A percentile compares a stretch with the other conserved stretches of the same genome.
These are phyloP conservation scores for Daldinia bambusicola DNA, from an alignment of 495 filamentous ascomycete genomes.

Conservation along the genomic window DNA sequence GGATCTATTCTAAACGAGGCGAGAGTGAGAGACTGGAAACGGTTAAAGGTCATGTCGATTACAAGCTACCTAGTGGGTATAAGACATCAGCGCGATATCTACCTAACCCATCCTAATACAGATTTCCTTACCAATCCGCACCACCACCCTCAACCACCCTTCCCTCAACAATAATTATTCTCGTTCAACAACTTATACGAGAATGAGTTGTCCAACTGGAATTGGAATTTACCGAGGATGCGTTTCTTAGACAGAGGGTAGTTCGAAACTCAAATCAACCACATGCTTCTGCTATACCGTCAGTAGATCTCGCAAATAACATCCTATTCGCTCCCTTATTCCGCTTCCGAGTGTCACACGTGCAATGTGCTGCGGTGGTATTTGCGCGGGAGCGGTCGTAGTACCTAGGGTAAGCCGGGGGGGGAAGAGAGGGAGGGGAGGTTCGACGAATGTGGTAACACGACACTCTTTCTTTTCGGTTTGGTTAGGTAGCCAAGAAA, in stretches of 20 bases:
- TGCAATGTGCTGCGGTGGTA: not conserved
- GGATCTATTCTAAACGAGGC: slow-evolving; percentile 33
- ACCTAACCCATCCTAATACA: slow-evolving; percentile 8
- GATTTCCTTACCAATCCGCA: slow-evolving; percentile 7
- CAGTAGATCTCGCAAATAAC: not conserved
- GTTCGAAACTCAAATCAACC: not conserved
- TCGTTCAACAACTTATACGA: slow-evolving; percentile 15
- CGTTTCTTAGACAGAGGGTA: not conserved
- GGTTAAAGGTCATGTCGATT: slow-evolving; percentile 13
- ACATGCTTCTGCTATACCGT: not conserved
- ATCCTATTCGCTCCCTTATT: not conserved
- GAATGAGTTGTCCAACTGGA: slow-evolving; percentile 8
- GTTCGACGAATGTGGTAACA: slow-evolving; percentile 9
- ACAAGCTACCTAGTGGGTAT: not conserved
- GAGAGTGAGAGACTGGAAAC: not conserved
- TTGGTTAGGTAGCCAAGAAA: slow-evolving; percentile 6
- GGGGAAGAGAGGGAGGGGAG: too few species aligned
- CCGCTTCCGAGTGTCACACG: not conserved
- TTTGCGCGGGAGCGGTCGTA: not conserved
- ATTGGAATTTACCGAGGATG: not conserved
- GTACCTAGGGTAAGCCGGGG: slow-evolving; percentile 4
- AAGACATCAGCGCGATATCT: slow-evolving; percentile 1
- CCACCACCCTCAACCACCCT: slow-evolving; percentile 17
- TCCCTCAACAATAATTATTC: slow-evolving; percentile 5
- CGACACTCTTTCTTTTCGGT: not conserved